These are phyloP conservation scores for Termitomyces sp. DNA, from an alignment of 768 basidiomycete genomes.

Conservation along the genomic window DNA sequence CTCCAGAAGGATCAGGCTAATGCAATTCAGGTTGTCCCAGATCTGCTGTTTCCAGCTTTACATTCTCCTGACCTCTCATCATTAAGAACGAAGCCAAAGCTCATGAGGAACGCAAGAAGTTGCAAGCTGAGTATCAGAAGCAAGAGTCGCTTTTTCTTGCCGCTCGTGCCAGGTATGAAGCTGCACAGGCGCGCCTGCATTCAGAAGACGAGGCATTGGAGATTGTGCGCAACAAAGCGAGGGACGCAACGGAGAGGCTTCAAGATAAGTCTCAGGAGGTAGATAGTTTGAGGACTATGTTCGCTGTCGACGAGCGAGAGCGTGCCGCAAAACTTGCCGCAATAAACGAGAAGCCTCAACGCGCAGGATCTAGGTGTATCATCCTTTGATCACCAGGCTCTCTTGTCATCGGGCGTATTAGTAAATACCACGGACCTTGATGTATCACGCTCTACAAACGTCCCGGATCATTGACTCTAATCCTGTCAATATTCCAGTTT, in stretches of 20 bases:
- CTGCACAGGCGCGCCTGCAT: conserved; percentile 40
- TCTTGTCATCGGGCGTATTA: neutral
- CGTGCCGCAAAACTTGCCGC: conserved; percentile 44
- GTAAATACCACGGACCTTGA: neutral
- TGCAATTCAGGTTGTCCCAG: conserved; percentile 46
- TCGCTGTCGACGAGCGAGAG: conserved; percentile 70
- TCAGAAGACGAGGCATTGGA: conserved; percentile 46
- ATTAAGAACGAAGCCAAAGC: conserved; percentile 53
- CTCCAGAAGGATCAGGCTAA: conserved; percentile 68
- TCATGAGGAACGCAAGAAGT: conserved; percentile 46
- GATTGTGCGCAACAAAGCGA: conserved; percentile 45
- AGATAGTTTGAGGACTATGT: conserved; percentile 56
- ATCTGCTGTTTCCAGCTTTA: neutral
- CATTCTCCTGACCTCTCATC: neutral
- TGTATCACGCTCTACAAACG: neutral
- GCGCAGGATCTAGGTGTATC: conserved; percentile 7
- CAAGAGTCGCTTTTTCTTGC: conserved; percentile 55
- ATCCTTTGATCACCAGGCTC: conserved; percentile 4
- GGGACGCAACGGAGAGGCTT: conserved; percentile 54
- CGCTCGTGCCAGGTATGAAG: conserved; percentile 56
- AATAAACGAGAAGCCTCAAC: conserved; percentile 32
- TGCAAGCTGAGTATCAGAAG: conserved; percentile 55
- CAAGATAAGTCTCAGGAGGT: conserved; percentile 72
- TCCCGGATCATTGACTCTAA: neutral
- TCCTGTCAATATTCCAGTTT: neutral